Evolutionary conservation across 352 stramenopile genomes (phyloP).

Genomic region (Phytophthora hybrid): DNA sequence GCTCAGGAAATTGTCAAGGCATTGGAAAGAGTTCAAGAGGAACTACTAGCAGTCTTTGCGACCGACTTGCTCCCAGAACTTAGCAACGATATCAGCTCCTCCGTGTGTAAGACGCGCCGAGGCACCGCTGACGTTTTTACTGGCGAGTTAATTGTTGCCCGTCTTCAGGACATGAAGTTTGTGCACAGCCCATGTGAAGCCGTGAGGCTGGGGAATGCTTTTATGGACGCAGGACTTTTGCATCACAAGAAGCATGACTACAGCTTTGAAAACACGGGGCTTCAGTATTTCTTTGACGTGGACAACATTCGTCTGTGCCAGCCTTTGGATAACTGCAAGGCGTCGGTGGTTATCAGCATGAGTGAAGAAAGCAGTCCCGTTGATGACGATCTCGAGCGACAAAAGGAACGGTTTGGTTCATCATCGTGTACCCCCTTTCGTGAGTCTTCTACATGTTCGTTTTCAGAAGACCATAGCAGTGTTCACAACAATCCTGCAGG

Average conservation of each 20-base stretch:
- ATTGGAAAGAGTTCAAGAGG: conserved; percentile 58
- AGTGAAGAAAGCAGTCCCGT: conserved; percentile 3
- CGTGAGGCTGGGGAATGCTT: conserved; percentile 51
- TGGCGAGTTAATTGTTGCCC: conserved; percentile 44
- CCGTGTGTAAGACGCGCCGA: conserved; percentile 22
- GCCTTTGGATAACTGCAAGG: conserved; percentile 14
- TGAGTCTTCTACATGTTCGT: conserved; percentile 8
- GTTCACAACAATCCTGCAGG: conserved; percentile 27
- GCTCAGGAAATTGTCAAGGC: conserved; percentile 49
- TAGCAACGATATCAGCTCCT: conserved; percentile 30
- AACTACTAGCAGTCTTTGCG: conserved; percentile 44
- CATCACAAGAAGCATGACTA: conserved; percentile 56
- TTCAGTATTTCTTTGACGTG: conserved; percentile 57
- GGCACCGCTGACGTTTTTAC: conserved; percentile 35
- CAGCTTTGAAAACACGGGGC: conserved; percentile 40
- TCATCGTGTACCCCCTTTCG: conserved; percentile 2
- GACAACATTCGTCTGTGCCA: conserved; percentile 46
- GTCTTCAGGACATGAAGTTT: conserved; percentile 40
- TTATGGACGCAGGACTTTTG: conserved; percentile 58
- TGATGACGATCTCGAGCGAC: conserved; percentile 21
- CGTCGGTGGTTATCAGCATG: conserved; percentile 9
- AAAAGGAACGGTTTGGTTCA: conserved; percentile 10
- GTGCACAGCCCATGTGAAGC: conserved; percentile 44
- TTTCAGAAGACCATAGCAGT: conserved; percentile 28
- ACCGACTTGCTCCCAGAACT: conserved; percentile 38